A percentile compares a stretch with the other conserved stretches of the same genome.
These are phyloP conservation scores for Akanthomyces dipterigenus DNA, from an alignment of 2,329 filamentous ascomycete genomes.

Conservation along the genomic window DNA sequence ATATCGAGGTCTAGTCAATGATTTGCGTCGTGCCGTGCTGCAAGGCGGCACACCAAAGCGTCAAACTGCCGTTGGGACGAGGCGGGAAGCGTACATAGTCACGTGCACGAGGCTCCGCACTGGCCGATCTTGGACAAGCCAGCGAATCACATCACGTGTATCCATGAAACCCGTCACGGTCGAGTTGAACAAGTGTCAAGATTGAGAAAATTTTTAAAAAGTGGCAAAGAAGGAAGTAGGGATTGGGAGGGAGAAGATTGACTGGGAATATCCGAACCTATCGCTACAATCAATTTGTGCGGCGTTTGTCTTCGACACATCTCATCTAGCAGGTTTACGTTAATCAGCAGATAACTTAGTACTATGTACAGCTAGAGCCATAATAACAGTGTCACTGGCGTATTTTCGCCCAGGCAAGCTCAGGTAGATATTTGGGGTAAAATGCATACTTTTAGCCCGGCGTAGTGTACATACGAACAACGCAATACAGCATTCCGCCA, in stretches of 20 bases:
- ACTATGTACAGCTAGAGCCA: not conserved
- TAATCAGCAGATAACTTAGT: not conserved
- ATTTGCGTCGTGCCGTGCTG: slow-evolving; percentile 11
- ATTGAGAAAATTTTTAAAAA: not conserved
- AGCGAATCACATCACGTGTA: slow-evolving; percentile 6
- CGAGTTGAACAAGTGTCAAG: not conserved
- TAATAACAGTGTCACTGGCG: not conserved
- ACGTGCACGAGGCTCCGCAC: slow-evolving; percentile 14
- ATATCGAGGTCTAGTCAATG: slow-evolving; percentile 12
- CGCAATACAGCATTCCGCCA: not conserved
- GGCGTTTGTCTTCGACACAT: not conserved
- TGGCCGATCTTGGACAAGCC: slow-evolving; percentile 1
- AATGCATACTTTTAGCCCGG: not conserved
- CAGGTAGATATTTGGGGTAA: not conserved
- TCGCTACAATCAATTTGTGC: not conserved
- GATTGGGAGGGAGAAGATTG: no score
- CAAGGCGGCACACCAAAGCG: not conserved
- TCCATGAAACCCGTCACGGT: not conserved
- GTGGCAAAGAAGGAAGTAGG: not conserved
- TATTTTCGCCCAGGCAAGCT: not conserved
- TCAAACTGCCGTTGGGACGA: slow-evolving; percentile 11
- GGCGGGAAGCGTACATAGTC: slow-evolving; percentile 10
- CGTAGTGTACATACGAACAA: not conserved
- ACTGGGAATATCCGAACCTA: no score
- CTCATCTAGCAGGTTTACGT: not conserved